These are phyloP conservation scores for Panaeolus cyanescens DNA, from an alignment of 768 basidiomycete species.

Conservation along the genomic window DNA sequence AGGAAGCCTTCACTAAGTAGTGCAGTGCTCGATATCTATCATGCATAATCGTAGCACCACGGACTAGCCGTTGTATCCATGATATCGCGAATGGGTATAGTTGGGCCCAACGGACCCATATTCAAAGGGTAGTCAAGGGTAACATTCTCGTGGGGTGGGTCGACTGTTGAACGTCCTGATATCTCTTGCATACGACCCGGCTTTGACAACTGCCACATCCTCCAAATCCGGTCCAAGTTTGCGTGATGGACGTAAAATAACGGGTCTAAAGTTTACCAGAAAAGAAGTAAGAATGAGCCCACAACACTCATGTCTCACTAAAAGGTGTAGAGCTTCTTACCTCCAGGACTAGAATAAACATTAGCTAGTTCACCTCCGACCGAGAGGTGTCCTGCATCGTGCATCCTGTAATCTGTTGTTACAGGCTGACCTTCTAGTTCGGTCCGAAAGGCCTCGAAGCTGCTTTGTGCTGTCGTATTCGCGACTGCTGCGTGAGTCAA, in stretches of 20 bases:
- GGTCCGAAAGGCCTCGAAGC: slow-evolving; percentile 34
- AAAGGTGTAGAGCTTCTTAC: slow-evolving; percentile 20
- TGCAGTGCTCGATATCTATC: too few relatives aligned
- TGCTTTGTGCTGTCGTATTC: slow-evolving; percentile 21
- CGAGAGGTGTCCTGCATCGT: slow-evolving; percentile 36
- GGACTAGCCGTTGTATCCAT: slow-evolving; percentile 29
- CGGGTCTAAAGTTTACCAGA: slow-evolving; percentile 27
- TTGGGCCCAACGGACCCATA: slow-evolving; percentile 25
- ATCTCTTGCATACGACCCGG: slow-evolving; percentile 31
- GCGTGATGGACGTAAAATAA: slow-evolving; percentile 42
- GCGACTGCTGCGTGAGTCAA: slow-evolving; percentile 21
- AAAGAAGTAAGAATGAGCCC: neutral
- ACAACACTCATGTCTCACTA: neutral
- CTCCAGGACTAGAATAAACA: slow-evolving; percentile 39
- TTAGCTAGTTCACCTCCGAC: slow-evolving; percentile 35
- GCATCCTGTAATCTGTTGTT: slow-evolving; percentile 25
- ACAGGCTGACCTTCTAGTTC: slow-evolving; percentile 36
- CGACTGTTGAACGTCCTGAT: slow-evolving; percentile 29
- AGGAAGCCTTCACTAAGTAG: too few relatives aligned
- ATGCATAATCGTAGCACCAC: slow-evolving; percentile 30
- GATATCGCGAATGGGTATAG: slow-evolving; percentile 28
- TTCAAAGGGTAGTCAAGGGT: slow-evolving; percentile 31
- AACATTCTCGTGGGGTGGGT: slow-evolving; percentile 29
- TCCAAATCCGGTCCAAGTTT: slow-evolving; percentile 43
- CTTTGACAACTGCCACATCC: slow-evolving; percentile 35